Evolutionary conservation across 441 rosid species (phyloP).

Genomic region (Euphorbia schlechtendalii): DNA sequence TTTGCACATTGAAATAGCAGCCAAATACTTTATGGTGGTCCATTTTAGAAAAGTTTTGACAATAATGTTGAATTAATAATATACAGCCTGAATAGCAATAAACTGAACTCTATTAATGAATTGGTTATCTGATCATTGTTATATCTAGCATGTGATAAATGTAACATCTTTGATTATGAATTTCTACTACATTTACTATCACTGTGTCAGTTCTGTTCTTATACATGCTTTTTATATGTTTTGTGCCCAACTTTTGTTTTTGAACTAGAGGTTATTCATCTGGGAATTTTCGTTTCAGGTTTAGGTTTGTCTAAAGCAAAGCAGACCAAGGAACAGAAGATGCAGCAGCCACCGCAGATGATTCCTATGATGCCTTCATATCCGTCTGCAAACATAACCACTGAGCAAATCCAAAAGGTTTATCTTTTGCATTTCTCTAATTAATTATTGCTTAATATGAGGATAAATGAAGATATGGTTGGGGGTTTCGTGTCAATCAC

Average conservation of each 20-base stretch:
- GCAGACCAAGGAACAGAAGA: slow-evolving; percentile 25
- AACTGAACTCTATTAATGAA: background rate
- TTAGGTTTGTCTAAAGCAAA: slow-evolving; percentile 29
- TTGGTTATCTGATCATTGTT: background rate
- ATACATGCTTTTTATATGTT: too few relatives aligned
- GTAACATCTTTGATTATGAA: background rate
- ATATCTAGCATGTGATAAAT: background rate
- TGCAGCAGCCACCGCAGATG: slow-evolving; percentile 97
- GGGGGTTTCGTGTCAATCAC: background rate
- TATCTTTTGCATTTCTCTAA: background rate
- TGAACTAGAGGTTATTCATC: slow-evolving; percentile 22
- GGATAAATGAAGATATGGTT: background rate
- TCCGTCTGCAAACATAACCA: slow-evolving; percentile 73
- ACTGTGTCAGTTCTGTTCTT: background rate
- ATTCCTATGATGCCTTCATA: slow-evolving; percentile 67
- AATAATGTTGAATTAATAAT: background rate
- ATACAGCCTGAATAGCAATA: background rate
- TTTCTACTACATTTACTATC: too few relatives aligned
- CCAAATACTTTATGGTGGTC: background rate
- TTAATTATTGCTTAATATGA: background rate
- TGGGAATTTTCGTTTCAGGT: slow-evolving; percentile 20
- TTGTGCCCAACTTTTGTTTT: too few relatives aligned
- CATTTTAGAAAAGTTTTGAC: background rate
- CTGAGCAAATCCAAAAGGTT: slow-evolving; percentile 99
- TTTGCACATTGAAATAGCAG: background rate